A percentile compares a stretch with the other conserved stretches of the same genome.
phyloP scores from a whole-genome alignment of 176 grass and related monocot species.

The Oryza punctata region DNA sequence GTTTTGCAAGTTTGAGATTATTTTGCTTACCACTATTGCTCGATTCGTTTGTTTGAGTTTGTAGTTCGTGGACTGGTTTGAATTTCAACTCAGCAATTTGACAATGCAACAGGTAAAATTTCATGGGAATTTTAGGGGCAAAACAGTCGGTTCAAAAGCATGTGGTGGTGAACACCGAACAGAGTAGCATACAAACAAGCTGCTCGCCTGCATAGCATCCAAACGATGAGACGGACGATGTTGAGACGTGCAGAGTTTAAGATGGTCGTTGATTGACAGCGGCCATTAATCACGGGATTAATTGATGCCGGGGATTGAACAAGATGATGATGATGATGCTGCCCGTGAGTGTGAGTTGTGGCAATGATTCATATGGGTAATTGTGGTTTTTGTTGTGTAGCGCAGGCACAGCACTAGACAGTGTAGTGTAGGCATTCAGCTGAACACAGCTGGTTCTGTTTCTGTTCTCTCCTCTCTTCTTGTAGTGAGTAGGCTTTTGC shows the following conservation, averaged over 20 bases:
- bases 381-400: conserved; percentile 5
- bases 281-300: conserved; percentile 23
- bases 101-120: neutral
- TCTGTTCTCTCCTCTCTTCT: neutral
- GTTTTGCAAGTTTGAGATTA: neutral
- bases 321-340: neutral
- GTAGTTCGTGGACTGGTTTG: neutral
- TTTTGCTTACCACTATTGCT: neutral
- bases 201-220: neutral
- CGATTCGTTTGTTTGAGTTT: neutral
- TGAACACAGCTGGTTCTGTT: neutral
- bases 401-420: neutral
- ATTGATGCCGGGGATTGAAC: neutral
- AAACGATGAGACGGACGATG: too few relatives aligned
- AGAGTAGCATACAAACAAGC: too few relatives aligned
- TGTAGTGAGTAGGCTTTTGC: too few relatives aligned
- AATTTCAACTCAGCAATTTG: neutral
- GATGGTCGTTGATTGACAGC: neutral
- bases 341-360: neutral
- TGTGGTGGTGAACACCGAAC: too few relatives aligned
- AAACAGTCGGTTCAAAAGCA: too few relatives aligned
- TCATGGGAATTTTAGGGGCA: neutral
- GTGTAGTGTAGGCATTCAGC: neutral
- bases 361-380: conserved; percentile 6
- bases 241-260: too few relatives aligned